Evolutionary conservation across 164 flowering plant genomes (phyloP).

Genomic region (Dillenia suffruticosa): DNA sequence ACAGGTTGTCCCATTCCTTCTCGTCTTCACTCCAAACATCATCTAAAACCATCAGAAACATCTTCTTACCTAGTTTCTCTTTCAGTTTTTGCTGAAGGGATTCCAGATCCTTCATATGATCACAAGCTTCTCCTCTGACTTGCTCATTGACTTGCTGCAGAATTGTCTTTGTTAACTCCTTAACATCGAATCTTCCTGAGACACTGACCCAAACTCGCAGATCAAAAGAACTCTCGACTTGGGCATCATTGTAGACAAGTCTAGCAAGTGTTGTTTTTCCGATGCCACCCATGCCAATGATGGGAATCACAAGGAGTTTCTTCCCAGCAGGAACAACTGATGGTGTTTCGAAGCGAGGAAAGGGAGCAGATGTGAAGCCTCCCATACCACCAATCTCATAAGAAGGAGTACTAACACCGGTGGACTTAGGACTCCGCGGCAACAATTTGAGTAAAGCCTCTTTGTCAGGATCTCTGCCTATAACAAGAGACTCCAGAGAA

Average conservation of each 20-base stretch:
- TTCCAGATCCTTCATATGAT: not conserved
- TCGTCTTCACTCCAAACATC: slow-evolving; percentile 3
- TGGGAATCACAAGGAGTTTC: too few species aligned
- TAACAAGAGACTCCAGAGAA: too few species aligned
- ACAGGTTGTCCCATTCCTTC: slow-evolving; percentile 1
- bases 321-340: too few species aligned
- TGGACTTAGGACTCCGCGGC: too few species aligned
- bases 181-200: slow-evolving; percentile 5
- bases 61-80: not conserved
- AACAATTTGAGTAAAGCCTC: too few species aligned
- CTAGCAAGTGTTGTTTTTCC: too few species aligned
- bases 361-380: too few species aligned
- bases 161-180: not conserved
- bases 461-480: too few species aligned
- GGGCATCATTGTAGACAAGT: slow-evolving; percentile 7
- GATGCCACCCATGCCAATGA: too few species aligned
- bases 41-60: slow-evolving; percentile 6
- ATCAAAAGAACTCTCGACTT: not conserved
- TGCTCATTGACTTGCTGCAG: not conserved
- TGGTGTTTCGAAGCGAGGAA: too few species aligned
- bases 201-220: slow-evolving; percentile 14
- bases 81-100: not conserved
- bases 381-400: too few species aligned
- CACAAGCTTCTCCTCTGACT: not conserved
- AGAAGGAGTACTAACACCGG: too few species aligned